Conservation (phyloP, 2,329 filamentous ascomycete species). For the Ophiostoma sp. region DNA sequence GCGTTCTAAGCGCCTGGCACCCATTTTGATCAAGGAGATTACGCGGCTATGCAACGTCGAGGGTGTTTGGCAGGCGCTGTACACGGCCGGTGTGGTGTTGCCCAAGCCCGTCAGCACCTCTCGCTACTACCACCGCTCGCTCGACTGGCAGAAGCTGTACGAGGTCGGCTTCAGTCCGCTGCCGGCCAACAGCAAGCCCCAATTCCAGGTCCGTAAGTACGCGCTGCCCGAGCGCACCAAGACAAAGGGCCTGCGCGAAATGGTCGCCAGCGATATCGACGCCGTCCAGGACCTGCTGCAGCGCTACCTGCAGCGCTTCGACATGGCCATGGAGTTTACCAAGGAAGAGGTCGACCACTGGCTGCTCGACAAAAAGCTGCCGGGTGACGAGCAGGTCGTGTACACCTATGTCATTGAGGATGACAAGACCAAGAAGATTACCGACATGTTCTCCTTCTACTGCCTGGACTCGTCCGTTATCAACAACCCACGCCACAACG, state of each 20-base stretch:
- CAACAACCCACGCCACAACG: conserved; percentile 72
- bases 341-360: conserved; percentile 84
- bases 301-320: conserved; percentile 76
- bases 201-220: conserved; percentile 83
- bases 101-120: conserved; percentile 91
- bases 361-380: conserved; percentile 70
- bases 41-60: conserved; percentile 86
- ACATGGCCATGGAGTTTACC: conserved; percentile 80
- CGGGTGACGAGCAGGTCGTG: conserved; percentile 73
- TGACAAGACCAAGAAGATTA: conserved; percentile 70
- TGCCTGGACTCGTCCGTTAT: conserved; percentile 91
- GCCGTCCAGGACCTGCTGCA: conserved; percentile 72
- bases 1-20: conserved; percentile 85
- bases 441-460: conserved; percentile 98
- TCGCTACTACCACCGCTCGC: conserved; percentile 88
- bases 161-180: conserved; percentile 92
- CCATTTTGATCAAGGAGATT: conserved; percentile 96
- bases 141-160: conserved; percentile 96
- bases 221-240: conserved; percentile 72
- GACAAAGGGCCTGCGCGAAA: conserved; percentile 73
- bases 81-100: conserved; percentile 88
- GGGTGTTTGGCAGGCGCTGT: conserved; percentile 91
- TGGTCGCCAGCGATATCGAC: conserved; percentile 77
- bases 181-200: conserved; percentile 77
- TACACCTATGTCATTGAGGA: conserved; percentile 91